These are phyloP conservation scores for Umbilicus rupestris DNA, from an alignment of 164 flowering plant species.

Conservation along the genomic window DNA sequence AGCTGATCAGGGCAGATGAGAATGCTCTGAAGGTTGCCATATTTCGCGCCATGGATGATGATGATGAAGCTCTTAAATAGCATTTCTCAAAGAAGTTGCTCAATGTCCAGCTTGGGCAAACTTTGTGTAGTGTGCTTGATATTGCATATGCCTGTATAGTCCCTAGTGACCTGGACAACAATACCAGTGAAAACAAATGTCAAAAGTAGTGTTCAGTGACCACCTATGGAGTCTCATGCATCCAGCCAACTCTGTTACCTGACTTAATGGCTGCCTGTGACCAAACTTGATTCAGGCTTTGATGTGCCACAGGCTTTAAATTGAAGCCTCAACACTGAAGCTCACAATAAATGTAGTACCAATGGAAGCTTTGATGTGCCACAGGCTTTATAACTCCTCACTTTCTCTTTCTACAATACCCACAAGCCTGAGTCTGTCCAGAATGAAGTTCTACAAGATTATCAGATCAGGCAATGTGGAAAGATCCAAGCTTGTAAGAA, in stretches of 20 bases:
- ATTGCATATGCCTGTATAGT: too few relatives aligned
- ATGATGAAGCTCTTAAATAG: neutral
- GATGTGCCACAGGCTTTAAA: too few relatives aligned
- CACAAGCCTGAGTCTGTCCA: neutral
- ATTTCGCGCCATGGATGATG: neutral
- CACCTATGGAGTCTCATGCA: neutral
- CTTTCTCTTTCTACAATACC: neutral
- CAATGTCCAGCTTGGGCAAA: too few relatives aligned
- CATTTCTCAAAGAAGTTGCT: neutral
- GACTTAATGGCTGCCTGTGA: neutral
- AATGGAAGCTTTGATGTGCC: too few relatives aligned
- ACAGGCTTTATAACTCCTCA: too few relatives aligned
- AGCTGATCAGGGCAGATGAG: neutral
- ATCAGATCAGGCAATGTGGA: neutral
- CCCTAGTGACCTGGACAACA: too few relatives aligned
- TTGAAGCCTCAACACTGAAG: too few relatives aligned
- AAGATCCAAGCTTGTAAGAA: neutral
- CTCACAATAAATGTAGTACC: too few relatives aligned
- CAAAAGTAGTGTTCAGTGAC: too few relatives aligned
- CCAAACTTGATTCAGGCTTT: too few relatives aligned
- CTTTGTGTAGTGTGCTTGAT: too few relatives aligned
- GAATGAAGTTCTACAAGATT: conserved; percentile 1
- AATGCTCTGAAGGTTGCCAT: neutral
- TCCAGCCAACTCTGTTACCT: neutral
- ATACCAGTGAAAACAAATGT: too few relatives aligned